A percentile compares a stretch with the other conserved stretches of the same genome.
phyloP scores from a whole-genome alignment of 331 rosid genomes.

The Stylosanthes scabra region DNA sequence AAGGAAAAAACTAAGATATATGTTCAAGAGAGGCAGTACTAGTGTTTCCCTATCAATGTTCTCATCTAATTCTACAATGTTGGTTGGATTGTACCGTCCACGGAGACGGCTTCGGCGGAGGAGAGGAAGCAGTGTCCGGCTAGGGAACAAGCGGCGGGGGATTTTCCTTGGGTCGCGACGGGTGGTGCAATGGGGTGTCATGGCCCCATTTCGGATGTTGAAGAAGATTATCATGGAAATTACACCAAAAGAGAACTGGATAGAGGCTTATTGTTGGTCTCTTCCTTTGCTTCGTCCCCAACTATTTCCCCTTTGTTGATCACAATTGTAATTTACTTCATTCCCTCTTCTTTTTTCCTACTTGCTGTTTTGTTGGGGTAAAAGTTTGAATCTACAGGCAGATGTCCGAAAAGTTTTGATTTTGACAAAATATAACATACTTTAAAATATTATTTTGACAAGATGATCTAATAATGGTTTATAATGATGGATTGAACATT shows the following conservation, averaged over 20 bases:
- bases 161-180: conserved; percentile 68
- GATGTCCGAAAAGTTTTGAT: too few species aligned
- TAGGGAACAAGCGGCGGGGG: conserved; percentile 78
- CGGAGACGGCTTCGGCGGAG: conserved; percentile 62
- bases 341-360: not conserved
- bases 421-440: too few species aligned
- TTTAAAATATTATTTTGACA: too few species aligned
- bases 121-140: conserved; percentile 66
- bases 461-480: too few species aligned
- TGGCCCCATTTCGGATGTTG: conserved; percentile 70
- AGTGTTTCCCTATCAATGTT: conserved; percentile 57
- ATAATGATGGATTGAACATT: too few species aligned
- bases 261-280: conserved; percentile 76
- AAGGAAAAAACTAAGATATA: not conserved
- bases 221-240: conserved; percentile 75
- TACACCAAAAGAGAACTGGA: conserved; percentile 65
- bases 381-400: too few species aligned
- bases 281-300: conserved; percentile 80
- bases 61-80: conserved; percentile 56
- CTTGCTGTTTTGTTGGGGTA: not conserved
- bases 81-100: conserved; percentile 67
- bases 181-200: conserved; percentile 72
- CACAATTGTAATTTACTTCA: conserved; percentile 7
- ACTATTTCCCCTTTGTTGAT: conserved; percentile 82
- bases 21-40: conserved; percentile 56